Conservation (phyloP, 1,284 basidiomycete genomes). For the Naganishia cerealis region DNA sequence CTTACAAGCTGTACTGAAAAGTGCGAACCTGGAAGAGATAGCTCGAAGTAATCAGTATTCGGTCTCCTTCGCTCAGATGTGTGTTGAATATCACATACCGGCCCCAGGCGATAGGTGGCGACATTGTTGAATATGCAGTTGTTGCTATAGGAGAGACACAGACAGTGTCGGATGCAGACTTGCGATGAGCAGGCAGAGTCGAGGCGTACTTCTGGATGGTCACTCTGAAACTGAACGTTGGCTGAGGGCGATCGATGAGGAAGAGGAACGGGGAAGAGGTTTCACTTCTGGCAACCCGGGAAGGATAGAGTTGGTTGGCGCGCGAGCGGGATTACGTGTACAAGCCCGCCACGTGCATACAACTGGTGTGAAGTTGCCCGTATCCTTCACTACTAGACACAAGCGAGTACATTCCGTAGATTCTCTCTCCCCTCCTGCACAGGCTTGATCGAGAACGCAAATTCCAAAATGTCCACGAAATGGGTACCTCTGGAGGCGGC, state of each 20-base stretch:
- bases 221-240: too few species aligned
- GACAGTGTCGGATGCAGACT: background rate
- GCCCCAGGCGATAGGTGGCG: slow-evolving; percentile 32
- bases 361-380: too few species aligned
- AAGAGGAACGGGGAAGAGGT: slow-evolving; percentile 5
- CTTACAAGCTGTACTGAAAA: slow-evolving; percentile 40
- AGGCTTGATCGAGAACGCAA: background rate
- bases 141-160: background rate
- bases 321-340: slow-evolving; percentile 10
- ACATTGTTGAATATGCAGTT: slow-evolving; percentile 18
- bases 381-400: too few species aligned
- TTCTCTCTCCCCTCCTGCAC: background rate
- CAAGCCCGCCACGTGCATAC: background rate
- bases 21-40: slow-evolving; percentile 38
- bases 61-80: background rate
- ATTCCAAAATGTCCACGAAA: slow-evolving; percentile 39
- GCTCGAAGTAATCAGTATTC: background rate
- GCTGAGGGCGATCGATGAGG: slow-evolving; percentile 11
- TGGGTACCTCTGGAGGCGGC: slow-evolving; percentile 79
- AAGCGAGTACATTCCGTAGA: too few species aligned
- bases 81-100: slow-evolving; percentile 14
- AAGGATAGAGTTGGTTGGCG: slow-evolving; percentile 23
- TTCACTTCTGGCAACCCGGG: slow-evolving; percentile 1
- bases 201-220: too few species aligned
- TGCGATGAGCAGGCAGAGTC: background rate